Percentiles rank a stretch among this genome's conserved stretches.
Evolutionary conservation across 2,329 filamentous ascomycete species (phyloP).

Genomic region (Scedosporium apiospermum): DNA sequence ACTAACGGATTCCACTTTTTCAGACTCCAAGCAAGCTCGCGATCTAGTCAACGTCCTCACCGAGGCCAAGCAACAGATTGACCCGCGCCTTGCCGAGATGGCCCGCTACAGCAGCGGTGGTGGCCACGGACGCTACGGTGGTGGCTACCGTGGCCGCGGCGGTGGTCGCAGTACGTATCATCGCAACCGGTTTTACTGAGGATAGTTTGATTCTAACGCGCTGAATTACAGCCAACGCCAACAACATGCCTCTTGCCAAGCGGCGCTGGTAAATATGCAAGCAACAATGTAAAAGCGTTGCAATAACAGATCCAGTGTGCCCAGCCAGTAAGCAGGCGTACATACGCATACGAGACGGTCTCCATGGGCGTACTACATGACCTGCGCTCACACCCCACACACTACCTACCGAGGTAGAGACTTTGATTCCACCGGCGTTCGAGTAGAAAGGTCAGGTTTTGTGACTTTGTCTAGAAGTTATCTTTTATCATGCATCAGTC

Average conservation of each 20-base stretch:
- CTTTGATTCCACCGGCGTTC: not conserved
- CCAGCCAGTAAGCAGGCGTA: not conserved
- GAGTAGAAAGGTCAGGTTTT: not conserved
- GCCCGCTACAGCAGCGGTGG: conserved; percentile 81
- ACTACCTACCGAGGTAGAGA: not conserved
- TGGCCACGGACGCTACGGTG: conserved; percentile 63
- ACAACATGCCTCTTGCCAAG: conserved; percentile 39
- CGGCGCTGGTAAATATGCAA: conserved; percentile 36
- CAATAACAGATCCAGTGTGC: not conserved
- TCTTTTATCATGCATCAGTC: not conserved
- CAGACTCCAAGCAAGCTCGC: conserved; percentile 89
- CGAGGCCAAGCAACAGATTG: conserved; percentile 97
- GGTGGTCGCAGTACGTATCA: conserved; percentile 38
- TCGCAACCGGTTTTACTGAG: conserved; percentile 19
- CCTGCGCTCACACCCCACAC: not conserved
- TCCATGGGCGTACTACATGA: not conserved
- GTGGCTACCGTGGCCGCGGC: conserved; percentile 58
- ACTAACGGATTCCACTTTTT: conserved; percentile 22
- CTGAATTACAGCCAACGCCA: conserved; percentile 32
- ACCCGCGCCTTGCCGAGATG: conserved; percentile 94
- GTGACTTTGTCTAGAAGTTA: not conserved
- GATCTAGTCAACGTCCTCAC: conserved; percentile 87
- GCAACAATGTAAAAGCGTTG: not conserved
- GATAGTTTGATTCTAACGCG: conserved; percentile 22
- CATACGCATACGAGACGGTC: not conserved